phyloP scores from a whole-genome alignment of 2,329 filamentous ascomycete genomes.

The Fusarium acutatum region DNA sequence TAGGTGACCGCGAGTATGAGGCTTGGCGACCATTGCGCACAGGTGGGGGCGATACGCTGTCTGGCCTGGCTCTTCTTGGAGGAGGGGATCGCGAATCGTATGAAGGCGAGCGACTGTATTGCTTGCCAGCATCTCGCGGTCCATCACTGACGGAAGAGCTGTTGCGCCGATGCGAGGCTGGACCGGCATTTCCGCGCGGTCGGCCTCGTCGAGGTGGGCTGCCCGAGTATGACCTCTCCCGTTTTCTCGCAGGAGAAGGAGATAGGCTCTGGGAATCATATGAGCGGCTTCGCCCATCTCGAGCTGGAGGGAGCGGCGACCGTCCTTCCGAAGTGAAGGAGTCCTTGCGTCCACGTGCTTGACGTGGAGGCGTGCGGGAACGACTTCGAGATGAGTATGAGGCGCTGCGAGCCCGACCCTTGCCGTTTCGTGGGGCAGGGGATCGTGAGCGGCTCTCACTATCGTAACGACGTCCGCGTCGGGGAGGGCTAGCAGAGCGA shows the following conservation, averaged over 20 bases:
- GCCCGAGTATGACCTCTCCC: conserved; percentile 30
- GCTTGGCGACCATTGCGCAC: conserved; percentile 34
- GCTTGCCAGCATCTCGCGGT: conserved; percentile 36
- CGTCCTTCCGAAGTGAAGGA: conserved; percentile 35
- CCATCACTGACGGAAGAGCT: conserved; percentile 47
- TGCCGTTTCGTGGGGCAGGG: conserved; percentile 41
- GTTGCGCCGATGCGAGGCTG: conserved; percentile 39
- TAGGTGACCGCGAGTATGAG: conserved; percentile 39
- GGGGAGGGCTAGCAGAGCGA: conserved; percentile 45
- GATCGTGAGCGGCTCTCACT: conserved; percentile 43
- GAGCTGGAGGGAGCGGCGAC: conserved; percentile 33
- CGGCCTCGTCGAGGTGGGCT: conserved; percentile 38
- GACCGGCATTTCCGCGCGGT: conserved; percentile 26
- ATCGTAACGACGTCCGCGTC: conserved; percentile 35
- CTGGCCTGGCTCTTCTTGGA: conserved; percentile 32
- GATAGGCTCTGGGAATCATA: conserved; percentile 38
- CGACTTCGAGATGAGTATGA: conserved; percentile 46
- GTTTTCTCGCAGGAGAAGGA: conserved; percentile 32
- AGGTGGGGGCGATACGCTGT: conserved; percentile 29
- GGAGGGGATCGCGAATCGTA: conserved; percentile 45
- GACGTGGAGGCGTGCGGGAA: conserved; percentile 42
- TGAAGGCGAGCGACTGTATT: conserved; percentile 44
- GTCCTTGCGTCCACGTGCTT: conserved; percentile 29
- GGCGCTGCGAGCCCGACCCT: conserved; percentile 40
- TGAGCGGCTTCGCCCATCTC: conserved; percentile 33